Percentiles rank a stretch among this genome's conserved stretches.
These are phyloP conservation scores for Cardamine occulta DNA, from an alignment of 345 rosid genomes.

Conservation along the genomic window DNA sequence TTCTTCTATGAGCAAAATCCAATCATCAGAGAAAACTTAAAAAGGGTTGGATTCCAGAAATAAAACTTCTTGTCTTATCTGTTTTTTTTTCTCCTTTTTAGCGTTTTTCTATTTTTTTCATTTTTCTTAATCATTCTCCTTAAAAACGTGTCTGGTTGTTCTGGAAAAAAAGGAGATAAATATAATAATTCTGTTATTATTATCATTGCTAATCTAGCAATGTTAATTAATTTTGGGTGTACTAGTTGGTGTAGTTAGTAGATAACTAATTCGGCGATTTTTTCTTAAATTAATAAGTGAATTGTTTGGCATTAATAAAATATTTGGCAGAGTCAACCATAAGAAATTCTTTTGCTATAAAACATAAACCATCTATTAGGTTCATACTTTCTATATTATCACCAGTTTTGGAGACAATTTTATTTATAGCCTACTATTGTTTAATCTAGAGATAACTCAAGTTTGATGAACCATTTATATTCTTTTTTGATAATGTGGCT, in stretches of 20 bases:
- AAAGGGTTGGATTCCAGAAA: constrained; percentile 25
- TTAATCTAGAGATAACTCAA: neutral
- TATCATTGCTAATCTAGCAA: neutral
- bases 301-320: neutral
- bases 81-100: constrained; percentile 22
- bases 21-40: constrained; percentile 1
- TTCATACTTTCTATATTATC: neutral
- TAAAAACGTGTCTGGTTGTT: constrained; percentile 32
- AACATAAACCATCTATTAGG: neutral
- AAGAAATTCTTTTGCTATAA: neutral
- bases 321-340: neutral
- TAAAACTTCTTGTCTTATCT: constrained; percentile 20
- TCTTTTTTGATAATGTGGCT: neutral
- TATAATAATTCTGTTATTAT: constrained; percentile 15
- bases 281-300: neutral
- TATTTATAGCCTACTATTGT: neutral
- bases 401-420: neutral
- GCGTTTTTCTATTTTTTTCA: constrained; percentile 29
- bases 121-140: neutral
- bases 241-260: neutral
- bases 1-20: constrained; percentile 11
- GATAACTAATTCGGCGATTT: neutral
- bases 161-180: neutral
- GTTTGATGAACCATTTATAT: neutral
- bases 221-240: neutral